Percentiles rank a stretch among this genome's conserved stretches.
These are phyloP conservation scores for Ustilago trichophora DNA, from an alignment of 1,284 basidiomycete genomes.

Conservation along the genomic window DNA sequence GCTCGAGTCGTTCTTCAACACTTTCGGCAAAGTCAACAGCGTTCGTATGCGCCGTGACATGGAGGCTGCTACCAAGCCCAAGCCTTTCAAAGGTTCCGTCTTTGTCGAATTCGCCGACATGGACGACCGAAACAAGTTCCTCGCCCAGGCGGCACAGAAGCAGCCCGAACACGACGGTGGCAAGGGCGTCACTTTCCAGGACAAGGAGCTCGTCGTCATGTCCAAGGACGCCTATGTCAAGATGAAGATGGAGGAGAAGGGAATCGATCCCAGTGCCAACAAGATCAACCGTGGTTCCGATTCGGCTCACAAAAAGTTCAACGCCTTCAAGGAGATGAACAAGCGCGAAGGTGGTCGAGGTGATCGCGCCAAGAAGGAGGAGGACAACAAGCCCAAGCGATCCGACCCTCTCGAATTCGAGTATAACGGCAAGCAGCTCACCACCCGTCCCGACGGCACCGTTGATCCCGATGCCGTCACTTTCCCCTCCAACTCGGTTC, in stretches of 20 bases:
- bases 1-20: slow-evolving; percentile 82
- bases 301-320: slow-evolving; percentile 72
- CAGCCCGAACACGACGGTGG: slow-evolving; percentile 57
- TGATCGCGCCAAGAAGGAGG: slow-evolving; percentile 64
- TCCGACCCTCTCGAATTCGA: slow-evolving; percentile 66
- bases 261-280: slow-evolving; percentile 74
- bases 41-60: slow-evolving; percentile 82
- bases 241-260: slow-evolving; percentile 98
- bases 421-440: slow-evolving; percentile 69
- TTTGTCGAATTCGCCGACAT: slow-evolving; percentile 88
- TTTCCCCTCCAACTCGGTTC: slow-evolving; percentile 76
- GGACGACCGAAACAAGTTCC: slow-evolving; percentile 77
- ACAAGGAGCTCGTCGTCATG: slow-evolving; percentile 79
- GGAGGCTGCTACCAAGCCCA: slow-evolving; percentile 69
- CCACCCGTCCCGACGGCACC: slow-evolving; percentile 75
- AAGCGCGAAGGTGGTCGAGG: slow-evolving; percentile 66
- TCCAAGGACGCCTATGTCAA: slow-evolving; percentile 81
- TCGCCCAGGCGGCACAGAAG: slow-evolving; percentile 74
- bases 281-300: slow-evolving; percentile 70
- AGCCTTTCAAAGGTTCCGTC: slow-evolving; percentile 91
- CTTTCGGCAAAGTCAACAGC: slow-evolving; percentile 83
- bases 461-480: slow-evolving; percentile 76
- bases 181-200: slow-evolving; percentile 53
- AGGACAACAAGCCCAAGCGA: slow-evolving; percentile 58
- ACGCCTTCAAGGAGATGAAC: slow-evolving; percentile 85